Percentiles rank a stretch among this genome's conserved stretches.
Conservation (phyloP, 176 grass and related monocot genomes). For the Aegilops sharonensis region DNA sequence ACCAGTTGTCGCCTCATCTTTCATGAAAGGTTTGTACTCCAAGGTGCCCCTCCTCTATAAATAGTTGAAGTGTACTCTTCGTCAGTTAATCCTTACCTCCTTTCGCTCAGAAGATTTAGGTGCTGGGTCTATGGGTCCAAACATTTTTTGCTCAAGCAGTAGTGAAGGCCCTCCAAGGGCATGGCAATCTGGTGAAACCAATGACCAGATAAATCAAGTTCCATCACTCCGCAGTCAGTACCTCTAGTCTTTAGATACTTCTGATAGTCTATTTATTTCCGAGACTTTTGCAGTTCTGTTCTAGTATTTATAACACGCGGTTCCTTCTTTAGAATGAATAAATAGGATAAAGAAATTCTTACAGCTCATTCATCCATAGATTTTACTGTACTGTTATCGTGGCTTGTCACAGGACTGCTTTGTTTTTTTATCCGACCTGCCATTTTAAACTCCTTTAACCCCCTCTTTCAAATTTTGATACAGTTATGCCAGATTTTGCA, state of each 20-base stretch:
- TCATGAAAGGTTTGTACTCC: slow-evolving; percentile 55
- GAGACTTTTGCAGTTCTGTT: slow-evolving; percentile 9
- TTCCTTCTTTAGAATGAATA: background rate
- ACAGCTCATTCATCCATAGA: slow-evolving; percentile 14
- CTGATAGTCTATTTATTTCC: slow-evolving; percentile 10
- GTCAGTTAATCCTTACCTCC: slow-evolving; percentile 29
- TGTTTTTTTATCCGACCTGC: background rate
- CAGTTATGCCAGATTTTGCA: slow-evolving; percentile 95
- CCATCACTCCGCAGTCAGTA: slow-evolving; percentile 64
- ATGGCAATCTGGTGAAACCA: slow-evolving; percentile 52
- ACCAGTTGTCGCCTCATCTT: slow-evolving; percentile 45
- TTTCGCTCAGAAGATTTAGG: slow-evolving; percentile 59
- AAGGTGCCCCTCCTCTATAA: slow-evolving; percentile 13
- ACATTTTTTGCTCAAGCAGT: slow-evolving; percentile 77
- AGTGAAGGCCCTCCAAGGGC: slow-evolving; percentile 46
- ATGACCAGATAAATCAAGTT: slow-evolving; percentile 72
- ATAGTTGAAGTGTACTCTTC: slow-evolving; percentile 9
- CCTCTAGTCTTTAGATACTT: slow-evolving; percentile 30
- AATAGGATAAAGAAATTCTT: background rate
- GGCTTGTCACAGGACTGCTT: slow-evolving; percentile 1
- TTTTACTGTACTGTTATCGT: background rate
- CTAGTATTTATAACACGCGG: background rate
- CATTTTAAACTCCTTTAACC: slow-evolving; percentile 16
- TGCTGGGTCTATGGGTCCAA: slow-evolving; percentile 40
- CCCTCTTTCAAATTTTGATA: slow-evolving; percentile 24